Conservation (phyloP, 2,329 filamentous ascomycete genomes). For the Microcyclospora tardicrescens region DNA sequence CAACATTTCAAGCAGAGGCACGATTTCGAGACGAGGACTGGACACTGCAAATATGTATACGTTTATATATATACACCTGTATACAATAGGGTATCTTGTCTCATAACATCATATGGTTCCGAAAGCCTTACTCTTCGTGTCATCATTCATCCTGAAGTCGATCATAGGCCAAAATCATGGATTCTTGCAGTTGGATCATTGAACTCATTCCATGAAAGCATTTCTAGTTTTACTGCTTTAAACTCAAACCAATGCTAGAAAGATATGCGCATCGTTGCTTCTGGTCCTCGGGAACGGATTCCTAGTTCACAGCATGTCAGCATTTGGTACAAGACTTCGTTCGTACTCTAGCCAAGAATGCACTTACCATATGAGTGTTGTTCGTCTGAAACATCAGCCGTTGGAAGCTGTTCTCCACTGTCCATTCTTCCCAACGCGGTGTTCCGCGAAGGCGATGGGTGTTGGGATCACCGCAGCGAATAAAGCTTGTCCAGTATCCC, state of each 20-base stretch:
- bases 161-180: no score
- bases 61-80: background rate
- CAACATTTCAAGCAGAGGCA: no score
- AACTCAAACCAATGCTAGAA: slow-evolving; percentile 33
- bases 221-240: slow-evolving; percentile 31
- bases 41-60: background rate
- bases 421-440: slow-evolving; percentile 41
- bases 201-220: no score
- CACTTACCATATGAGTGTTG: slow-evolving; percentile 22
- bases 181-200: no score
- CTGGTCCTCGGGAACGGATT: slow-evolving; percentile 25
- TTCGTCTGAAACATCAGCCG: slow-evolving; percentile 28
- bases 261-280: slow-evolving; percentile 37
- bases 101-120: no score
- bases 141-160: no score
- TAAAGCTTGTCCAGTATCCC: slow-evolving; percentile 63
- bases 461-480: slow-evolving; percentile 55
- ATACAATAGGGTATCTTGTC: no score
- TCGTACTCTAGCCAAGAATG: no score
- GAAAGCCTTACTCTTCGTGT: no score
- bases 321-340: no score
- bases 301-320: slow-evolving; percentile 2
- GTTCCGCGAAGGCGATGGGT: slow-evolving; percentile 31
- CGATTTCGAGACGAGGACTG: background rate
- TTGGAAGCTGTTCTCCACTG: slow-evolving; percentile 14